These are phyloP conservation scores for Puccinia sorghi DNA, from an alignment of 1,284 basidiomycete species.

Conservation along the genomic window DNA sequence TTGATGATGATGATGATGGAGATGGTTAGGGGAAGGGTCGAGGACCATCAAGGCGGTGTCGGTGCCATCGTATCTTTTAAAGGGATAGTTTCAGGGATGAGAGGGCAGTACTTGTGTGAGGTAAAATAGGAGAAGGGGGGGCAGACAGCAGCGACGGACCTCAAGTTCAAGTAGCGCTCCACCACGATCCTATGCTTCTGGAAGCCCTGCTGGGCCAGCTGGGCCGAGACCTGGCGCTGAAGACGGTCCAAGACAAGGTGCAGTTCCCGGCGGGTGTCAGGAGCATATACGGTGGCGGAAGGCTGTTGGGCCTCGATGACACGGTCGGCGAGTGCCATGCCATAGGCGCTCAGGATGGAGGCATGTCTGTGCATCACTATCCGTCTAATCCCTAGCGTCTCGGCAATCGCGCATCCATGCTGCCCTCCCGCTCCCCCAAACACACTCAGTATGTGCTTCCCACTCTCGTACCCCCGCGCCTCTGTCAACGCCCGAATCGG, in stretches of 20 bases:
- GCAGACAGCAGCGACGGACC: background rate
- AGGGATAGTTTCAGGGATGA: too few species aligned
- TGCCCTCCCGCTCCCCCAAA: slow-evolving; percentile 92
- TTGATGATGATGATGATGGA: background rate
- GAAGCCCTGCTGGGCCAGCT: slow-evolving; percentile 19
- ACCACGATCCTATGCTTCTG: background rate
- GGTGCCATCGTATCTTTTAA: slow-evolving; percentile 46
- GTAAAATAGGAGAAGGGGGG: too few species aligned
- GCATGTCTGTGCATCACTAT: slow-evolving; percentile 83
- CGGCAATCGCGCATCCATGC: slow-evolving; percentile 83
- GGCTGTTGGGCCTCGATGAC: slow-evolving; percentile 56
- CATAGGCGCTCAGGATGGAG: slow-evolving; percentile 85
- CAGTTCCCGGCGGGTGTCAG: slow-evolving; percentile 30
- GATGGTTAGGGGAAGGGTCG: background rate
- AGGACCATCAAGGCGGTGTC: slow-evolving; percentile 49
- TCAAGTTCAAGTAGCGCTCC: slow-evolving; percentile 46
- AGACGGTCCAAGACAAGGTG: slow-evolving; percentile 27
- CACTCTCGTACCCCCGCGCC: slow-evolving; percentile 79
- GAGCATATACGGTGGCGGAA: slow-evolving; percentile 55
- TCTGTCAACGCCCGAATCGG: slow-evolving; percentile 90
- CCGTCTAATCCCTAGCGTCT: slow-evolving; percentile 75
- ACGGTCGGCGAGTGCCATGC: slow-evolving; percentile 80
- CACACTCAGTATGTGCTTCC: slow-evolving; percentile 82
- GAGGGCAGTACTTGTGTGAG: too few species aligned
- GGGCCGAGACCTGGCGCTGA: slow-evolving; percentile 50